Conservation (phyloP, 192 early-diverging fungal species). For the Linnemannia zychae region DNA sequence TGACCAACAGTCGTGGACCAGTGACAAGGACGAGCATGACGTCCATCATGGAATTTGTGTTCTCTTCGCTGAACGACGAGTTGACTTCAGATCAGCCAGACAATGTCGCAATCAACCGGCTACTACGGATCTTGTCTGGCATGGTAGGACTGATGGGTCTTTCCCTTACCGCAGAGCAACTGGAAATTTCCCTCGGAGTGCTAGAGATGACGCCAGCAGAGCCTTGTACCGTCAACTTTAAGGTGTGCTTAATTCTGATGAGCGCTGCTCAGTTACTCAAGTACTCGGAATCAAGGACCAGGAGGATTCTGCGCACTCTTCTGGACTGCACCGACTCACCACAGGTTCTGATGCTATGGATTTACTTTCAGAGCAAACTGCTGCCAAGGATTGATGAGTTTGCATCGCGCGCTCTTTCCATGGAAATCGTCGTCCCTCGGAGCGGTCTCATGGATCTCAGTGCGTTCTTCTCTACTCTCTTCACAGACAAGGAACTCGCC, state of each 20-base stretch:
- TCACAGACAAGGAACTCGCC: constrained; percentile 33
- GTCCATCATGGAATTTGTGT: constrained; percentile 51
- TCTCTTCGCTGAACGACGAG: constrained; percentile 53
- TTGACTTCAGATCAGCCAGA: constrained; percentile 24
- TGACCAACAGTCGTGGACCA: constrained; percentile 30
- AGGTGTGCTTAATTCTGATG: constrained; percentile 50
- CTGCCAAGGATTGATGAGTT: constrained; percentile 41
- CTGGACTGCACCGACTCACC: constrained; percentile 36
- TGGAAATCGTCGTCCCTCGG: constrained; percentile 41
- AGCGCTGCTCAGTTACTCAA: constrained; percentile 45
- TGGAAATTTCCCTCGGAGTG: constrained; percentile 41
- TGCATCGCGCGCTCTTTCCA: constrained; percentile 38
- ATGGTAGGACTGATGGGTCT: constrained; percentile 51
- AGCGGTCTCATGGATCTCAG: constrained; percentile 35
- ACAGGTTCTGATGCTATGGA: constrained; percentile 25
- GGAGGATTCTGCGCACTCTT: constrained; percentile 30
- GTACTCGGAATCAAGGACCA: constrained; percentile 19
- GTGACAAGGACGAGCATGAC: constrained; percentile 38
- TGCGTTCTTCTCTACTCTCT: constrained; percentile 20
- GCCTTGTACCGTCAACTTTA: constrained; percentile 39
- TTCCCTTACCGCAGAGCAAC: constrained; percentile 26
- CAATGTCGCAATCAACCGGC: constrained; percentile 30
- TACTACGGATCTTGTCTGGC: constrained; percentile 45
- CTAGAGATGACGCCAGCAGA: constrained; percentile 41
- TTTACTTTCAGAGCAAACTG: constrained; percentile 33